Evolutionary conservation across 768 basidiomycete species (phyloP), one percentile per base, ranked within the genome.

Genomic region (Suillus bovinus): DNA sequence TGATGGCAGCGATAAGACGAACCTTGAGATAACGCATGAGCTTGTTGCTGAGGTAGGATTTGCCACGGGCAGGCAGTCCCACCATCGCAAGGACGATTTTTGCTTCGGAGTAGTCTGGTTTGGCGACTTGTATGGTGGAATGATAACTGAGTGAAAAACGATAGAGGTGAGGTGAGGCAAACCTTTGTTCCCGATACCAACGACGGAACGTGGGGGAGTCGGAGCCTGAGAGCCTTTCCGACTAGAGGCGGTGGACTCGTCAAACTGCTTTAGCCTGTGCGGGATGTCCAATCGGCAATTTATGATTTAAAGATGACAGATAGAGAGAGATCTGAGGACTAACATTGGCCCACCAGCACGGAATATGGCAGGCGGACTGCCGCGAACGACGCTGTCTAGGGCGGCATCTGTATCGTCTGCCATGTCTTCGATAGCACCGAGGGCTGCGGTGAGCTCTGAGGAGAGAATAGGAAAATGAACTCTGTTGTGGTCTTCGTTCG

Each of bases 1-100:
- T 4, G 58, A 36, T 50, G 33, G 62, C 27, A 63, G 14, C 24
- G 17, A 27, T 34, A 58, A 33, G 22, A 73, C 84, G 66, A 66
- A 94, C 96, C 76, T 93, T 91, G 46, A 99, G 82, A 74, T 99
- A 99, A 63, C 96, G 86, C 90, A 88, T 94, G 64, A 99, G 85
- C 78, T 96, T 99, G 77, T 99, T 99, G 74, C 93, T 95, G 63
- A 99, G 85, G 76, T 98, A 99, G 2, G 96, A 98, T 78, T 99
- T 99, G 20, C 97, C 97, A 62, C 97, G 83, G 3, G 97, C 97
- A n/a, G 97, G 97, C 49, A 99, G 77, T 33, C 97, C 97, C 58
- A 94, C 96, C 93, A 98, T 98, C 3, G 96, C 96, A 13, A 99
- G 85, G 8, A 99, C 94, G 66, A 99, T 97, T 84, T 99, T 99